Base-by-base conservation (phyloP, 148 eudicot species). In the Rhododendron griersonianum region DNA sequence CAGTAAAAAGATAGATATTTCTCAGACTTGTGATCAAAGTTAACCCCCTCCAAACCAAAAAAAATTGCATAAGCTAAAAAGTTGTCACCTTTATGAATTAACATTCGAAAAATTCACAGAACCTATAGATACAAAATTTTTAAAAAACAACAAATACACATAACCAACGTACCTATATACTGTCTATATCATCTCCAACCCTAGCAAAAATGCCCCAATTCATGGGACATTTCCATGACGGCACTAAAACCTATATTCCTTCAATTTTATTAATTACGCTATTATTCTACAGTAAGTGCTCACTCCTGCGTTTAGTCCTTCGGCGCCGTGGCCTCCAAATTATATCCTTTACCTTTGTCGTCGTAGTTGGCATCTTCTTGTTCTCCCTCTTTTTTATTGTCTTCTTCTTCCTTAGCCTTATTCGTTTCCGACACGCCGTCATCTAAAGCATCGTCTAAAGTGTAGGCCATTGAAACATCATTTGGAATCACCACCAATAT, bases 191-290 rank as follows among this genome's bases (percentile, higher is more conserved):
- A 61, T 21, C 30, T 84, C 76, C 82, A 77, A 85, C 21, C 48
- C 75, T 59, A 78, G n/a, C 75, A 55, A 28, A 84, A 85, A 33
- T 21, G 86, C 81, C 82, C 65, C 55, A 5, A 48, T 55, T 35
- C 25, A 76, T 25, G 80, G 86, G 57, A 81, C 44, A 59, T 57
- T 55, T 5, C 18, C 21, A 78, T 75, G 18, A 13, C 30, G 3
- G 2, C 14, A 19, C 11, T 21, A 48, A 13, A 45, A 51, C 41
- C 21, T n/a, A 25, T 7, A 4, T 25, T 79, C 5, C 59, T 45
- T 11, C 19, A 47, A n/a, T 28, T 11, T 23, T 78, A 69, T 55
- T 53, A 13, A 41, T 25, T 69, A 69, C 30, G 11, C 57, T 48
- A 28, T 11, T 79, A 6, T 45, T 1, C 81, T 30, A 51, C 53